Base-by-base conservation (phyloP, 2,329 filamentous ascomycete genomes). In the Epicoccum sorghinum region DNA sequence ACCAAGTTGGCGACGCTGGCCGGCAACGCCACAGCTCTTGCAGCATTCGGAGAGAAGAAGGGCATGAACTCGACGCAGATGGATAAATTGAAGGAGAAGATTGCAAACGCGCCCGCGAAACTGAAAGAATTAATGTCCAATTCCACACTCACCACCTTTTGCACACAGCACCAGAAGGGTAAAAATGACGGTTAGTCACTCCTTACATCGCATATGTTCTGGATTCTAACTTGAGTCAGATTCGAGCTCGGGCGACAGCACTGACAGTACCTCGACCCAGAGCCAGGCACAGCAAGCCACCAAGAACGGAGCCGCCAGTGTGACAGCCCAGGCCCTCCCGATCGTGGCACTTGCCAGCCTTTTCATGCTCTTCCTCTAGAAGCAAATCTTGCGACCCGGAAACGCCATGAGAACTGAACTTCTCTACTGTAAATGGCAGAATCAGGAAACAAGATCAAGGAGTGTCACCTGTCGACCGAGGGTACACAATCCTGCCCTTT, bases 131-230 rank as follows among this genome's bases (percentile, higher is more conserved):
- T 72, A 59, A 45, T 62, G 45, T 43, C 52, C 4, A 72, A 72
- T 48, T 65, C 64, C n/a, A 71, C 69, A 1, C 60, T 72, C 7
- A 64, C 60, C 4, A 57, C 58, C 23, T 57, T 66, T 13, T 71
- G 69, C 47, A 35, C 58, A 3, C 55, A 61, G 30, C 49, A 62
- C 42, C 45, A 61, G 18, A 29, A 29, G 27, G 27, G 9, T 9
- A 66, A 64, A 47, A 61, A 37, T 14, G 43, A 43, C 9, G 41
- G 47, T 58, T 33, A 54, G 52, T 40, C 1, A 12, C 5, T 13
- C 13, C 2, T 13, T 33, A 23, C 3, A 42, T 13, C 7, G 25
- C 6, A 13, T 14, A 6, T 25, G 12, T 29, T 29, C 27, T 24
- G 8, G 2, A 7, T 35, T 9, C 46, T 55, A 6, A 55, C 30